These are phyloP conservation scores for Backusella mclennaniae DNA, from an alignment of 192 early-diverging fungal species.

Conservation along the genomic window DNA sequence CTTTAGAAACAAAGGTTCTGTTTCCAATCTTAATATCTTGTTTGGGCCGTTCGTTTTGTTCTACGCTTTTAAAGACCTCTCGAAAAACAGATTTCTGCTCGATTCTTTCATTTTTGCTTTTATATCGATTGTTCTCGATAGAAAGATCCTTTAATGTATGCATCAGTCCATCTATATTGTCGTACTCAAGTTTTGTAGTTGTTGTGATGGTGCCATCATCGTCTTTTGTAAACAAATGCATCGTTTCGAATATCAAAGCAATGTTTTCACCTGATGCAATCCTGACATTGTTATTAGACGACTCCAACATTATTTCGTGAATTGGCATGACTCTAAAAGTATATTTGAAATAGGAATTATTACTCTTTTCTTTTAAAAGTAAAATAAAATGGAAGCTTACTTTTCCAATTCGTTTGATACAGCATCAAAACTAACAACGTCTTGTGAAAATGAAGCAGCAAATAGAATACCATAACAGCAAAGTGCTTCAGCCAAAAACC, in stretches of 20 bases:
- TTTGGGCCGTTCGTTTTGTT: conserved; percentile 47
- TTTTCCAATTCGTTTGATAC: conserved; percentile 36
- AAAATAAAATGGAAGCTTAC: conserved; percentile 8
- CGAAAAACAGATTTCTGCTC: conserved; percentile 62
- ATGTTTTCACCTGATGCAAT: conserved; percentile 75
- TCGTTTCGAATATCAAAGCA: conserved; percentile 64
- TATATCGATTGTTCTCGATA: conserved; percentile 56
- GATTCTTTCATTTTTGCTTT: conserved; percentile 52
- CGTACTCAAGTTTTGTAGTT: conserved; percentile 42
- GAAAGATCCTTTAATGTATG: conserved; percentile 51
- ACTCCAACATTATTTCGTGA: conserved; percentile 55
- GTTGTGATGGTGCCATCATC: background rate
- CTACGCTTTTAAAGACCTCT: conserved; percentile 63
- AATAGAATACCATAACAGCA: conserved; percentile 27
- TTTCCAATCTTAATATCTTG: conserved; percentile 51
- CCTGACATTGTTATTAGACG: conserved; percentile 58
- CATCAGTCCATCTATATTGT: conserved; percentile 58
- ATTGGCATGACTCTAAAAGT: conserved; percentile 43
- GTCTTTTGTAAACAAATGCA: conserved; percentile 27
- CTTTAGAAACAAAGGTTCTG: conserved; percentile 47
- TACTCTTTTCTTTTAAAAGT: background rate
- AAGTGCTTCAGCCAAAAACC: conserved; percentile 13
- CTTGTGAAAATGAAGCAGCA: conserved; percentile 18
- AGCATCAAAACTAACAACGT: conserved; percentile 22
- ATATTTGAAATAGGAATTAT: too few relatives aligned